phyloP scores from a whole-genome alignment of 2,329 filamentous ascomycete genomes.

The Juglanconis juglandina region DNA sequence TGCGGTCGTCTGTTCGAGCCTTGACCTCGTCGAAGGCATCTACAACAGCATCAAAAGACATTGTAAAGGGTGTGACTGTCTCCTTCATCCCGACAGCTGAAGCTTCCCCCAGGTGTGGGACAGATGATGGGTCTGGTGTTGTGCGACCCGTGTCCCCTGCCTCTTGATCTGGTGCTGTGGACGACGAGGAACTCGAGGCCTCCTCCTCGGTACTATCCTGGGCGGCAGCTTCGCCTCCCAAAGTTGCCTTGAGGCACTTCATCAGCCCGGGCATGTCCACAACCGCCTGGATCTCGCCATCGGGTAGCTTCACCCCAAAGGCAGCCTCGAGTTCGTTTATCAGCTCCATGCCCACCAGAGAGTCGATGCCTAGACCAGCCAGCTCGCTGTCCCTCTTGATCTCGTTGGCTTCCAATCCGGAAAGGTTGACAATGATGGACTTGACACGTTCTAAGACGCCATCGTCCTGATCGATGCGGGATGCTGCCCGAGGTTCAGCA shows the following conservation, averaged over 20 bases:
- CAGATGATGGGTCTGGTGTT: background rate
- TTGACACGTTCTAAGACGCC: background rate
- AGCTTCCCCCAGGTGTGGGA: background rate
- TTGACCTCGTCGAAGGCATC: constrained; percentile 1
- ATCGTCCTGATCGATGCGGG: background rate
- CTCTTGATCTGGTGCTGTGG: background rate
- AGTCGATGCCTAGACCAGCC: constrained; percentile 47
- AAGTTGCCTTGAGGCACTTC: background rate
- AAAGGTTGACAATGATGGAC: constrained; percentile 1
- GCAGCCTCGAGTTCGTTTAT: constrained; percentile 36
- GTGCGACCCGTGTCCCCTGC: background rate
- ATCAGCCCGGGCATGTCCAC: constrained; percentile 4
- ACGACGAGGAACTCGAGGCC: no score
- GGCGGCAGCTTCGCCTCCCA: background rate
- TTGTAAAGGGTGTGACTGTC: background rate
- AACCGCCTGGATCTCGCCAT: background rate
- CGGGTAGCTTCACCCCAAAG: constrained; percentile 30
- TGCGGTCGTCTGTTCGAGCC: background rate
- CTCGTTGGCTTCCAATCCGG: constrained; percentile 28
- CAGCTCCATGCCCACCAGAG: constrained; percentile 48
- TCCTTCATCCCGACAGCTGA: background rate
- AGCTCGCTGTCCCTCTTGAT: constrained; percentile 34
- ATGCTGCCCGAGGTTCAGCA: background rate
- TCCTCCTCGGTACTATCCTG: background rate
- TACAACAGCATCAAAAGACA: background rate